Evolutionary conservation across 1,284 basidiomycete species (phyloP).

Genomic region (Tylopilus orsonianus): DNA sequence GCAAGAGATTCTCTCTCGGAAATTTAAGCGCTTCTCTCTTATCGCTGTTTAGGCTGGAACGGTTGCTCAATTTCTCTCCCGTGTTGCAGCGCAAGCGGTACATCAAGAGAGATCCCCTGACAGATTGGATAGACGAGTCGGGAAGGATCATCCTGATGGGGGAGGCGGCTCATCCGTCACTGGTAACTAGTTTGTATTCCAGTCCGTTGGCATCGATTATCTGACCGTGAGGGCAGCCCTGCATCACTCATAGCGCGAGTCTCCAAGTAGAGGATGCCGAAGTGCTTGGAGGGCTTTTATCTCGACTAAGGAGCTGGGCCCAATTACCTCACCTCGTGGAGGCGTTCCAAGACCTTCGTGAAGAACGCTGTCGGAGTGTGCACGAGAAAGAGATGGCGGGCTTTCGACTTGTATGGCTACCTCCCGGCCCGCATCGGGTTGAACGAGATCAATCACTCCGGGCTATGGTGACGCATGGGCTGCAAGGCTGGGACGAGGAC

Average conservation of each 20-base stretch:
- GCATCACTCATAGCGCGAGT: slow-evolving; percentile 29
- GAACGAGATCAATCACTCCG: slow-evolving; percentile 15
- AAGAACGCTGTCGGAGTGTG: slow-evolving; percentile 21
- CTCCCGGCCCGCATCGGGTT: slow-evolving; percentile 15
- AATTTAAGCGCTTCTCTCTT: not conserved
- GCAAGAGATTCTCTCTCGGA: slow-evolving; percentile 1
- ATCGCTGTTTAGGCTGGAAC: slow-evolving; percentile 7
- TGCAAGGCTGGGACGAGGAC: slow-evolving; percentile 27
- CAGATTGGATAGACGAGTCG: slow-evolving; percentile 34
- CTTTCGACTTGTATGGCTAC: slow-evolving; percentile 17
- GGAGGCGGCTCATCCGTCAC: slow-evolving; percentile 43
- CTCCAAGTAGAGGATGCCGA: slow-evolving; percentile 39
- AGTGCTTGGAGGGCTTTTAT: slow-evolving; percentile 43
- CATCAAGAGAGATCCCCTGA: slow-evolving; percentile 9
- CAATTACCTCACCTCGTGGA: slow-evolving; percentile 39
- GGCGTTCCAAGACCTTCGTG: slow-evolving; percentile 42
- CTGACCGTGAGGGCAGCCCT: slow-evolving; percentile 27
- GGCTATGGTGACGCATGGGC: slow-evolving; percentile 13
- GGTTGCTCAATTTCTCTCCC: slow-evolving; percentile 19
- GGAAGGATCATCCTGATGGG: slow-evolving; percentile 41
- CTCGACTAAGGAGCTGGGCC: slow-evolving; percentile 35
- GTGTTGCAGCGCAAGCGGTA: slow-evolving; percentile 13
- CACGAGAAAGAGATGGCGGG: slow-evolving; percentile 15
- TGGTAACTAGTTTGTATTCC: slow-evolving; percentile 17
- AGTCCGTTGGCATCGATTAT: not conserved